phyloP scores from a whole-genome alignment of 2,329 filamentous ascomycete species.

The Cryphonectria naterciae region DNA sequence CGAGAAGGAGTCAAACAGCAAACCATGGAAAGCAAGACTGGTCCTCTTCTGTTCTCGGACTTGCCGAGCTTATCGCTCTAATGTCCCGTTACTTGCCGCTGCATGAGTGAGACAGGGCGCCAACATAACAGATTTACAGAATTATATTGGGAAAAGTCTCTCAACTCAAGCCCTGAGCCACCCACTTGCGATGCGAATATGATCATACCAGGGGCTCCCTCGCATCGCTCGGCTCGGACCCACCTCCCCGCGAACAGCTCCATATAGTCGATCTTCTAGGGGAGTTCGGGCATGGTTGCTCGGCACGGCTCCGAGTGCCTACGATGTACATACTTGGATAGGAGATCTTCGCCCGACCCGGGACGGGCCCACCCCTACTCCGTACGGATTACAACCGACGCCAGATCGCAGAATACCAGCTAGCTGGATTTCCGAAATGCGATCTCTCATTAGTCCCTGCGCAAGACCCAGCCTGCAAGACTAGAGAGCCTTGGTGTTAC shows the following conservation, averaged over 20 bases:
- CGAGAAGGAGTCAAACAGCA: background rate
- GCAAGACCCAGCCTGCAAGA: background rate
- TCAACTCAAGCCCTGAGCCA: background rate
- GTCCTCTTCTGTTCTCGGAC: background rate
- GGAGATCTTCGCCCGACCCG: background rate
- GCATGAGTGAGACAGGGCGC: background rate
- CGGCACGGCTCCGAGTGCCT: background rate
- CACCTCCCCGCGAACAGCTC: background rate
- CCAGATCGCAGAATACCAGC: background rate
- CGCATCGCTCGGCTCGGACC: background rate
- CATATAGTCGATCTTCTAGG: background rate
- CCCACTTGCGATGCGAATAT: background rate
- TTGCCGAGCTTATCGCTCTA: background rate
- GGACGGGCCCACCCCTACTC: background rate
- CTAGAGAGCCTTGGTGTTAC: background rate
- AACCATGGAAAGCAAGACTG: background rate
- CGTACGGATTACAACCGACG: background rate
- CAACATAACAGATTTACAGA: background rate
- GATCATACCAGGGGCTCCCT: background rate
- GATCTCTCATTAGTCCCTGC: background rate
- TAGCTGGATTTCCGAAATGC: background rate
- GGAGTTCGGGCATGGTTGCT: background rate
- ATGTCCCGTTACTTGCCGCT: background rate
- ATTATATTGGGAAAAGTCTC: background rate
- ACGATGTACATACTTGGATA: background rate